These are phyloP conservation scores for Aegilops speltoides DNA, from an alignment of 176 grass and related monocot genomes.

Conservation along the genomic window DNA sequence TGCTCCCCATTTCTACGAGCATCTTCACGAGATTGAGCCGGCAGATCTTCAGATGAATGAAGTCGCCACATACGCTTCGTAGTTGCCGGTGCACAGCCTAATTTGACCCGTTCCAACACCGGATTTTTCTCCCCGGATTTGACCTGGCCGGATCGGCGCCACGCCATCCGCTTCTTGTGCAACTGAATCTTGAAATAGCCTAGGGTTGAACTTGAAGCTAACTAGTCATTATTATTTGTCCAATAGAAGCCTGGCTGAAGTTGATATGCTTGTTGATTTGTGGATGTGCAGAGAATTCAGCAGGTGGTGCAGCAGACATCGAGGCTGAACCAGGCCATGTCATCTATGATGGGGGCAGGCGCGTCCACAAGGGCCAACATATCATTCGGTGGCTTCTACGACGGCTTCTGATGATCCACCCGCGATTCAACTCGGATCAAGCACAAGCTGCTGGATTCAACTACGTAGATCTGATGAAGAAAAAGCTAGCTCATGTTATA, in stretches of 20 bases:
- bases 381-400: conserved; percentile 77
- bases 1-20: too few species aligned
- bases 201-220: too few species aligned
- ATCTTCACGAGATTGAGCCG: too few species aligned
- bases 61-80: too few species aligned
- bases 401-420: conserved; percentile 46
- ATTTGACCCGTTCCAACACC: background rate
- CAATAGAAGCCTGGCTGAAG: too few species aligned
- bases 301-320: conserved; percentile 79
- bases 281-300: conserved; percentile 74
- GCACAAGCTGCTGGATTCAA: background rate
- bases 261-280: background rate
- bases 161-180: too few species aligned
- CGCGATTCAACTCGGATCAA: background rate
- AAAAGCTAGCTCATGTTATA: background rate
- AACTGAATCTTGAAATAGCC: too few species aligned
- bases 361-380: conserved; percentile 65
- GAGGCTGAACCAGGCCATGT: conserved; percentile 87
- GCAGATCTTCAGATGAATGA: too few species aligned
- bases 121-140: background rate
- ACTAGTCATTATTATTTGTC: too few species aligned
- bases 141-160: too few species aligned
- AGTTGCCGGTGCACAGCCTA: background rate
- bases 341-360: conserved; percentile 62
- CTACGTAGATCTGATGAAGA: background rate